Conservation (phyloP, 768 basidiomycete species). For the Cytidiella melzeri region DNA sequence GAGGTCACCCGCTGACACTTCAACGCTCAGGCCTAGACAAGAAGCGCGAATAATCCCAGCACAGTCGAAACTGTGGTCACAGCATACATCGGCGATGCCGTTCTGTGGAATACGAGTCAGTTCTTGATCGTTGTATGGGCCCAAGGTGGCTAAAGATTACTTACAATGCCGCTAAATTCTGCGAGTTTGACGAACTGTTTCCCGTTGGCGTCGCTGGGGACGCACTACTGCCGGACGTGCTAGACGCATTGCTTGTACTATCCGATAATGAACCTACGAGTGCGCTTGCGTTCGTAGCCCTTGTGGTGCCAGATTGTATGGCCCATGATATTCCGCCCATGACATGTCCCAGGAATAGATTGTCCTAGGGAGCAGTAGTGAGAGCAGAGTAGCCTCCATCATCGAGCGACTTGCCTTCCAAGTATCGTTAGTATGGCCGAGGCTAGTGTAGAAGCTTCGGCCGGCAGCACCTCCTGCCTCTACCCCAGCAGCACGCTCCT, state of each 20-base stretch:
- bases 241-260: constrained; percentile 2
- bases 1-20: too few relatives aligned
- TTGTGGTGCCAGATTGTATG: constrained; percentile 63
- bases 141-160: too few relatives aligned
- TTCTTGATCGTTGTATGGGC: too few relatives aligned
- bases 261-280: constrained; percentile 41
- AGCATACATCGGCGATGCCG: neutral
- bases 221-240: neutral
- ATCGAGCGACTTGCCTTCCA: constrained; percentile 50
- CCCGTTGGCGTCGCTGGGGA: neutral
- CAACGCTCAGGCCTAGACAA: too few relatives aligned
- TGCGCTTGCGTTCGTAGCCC: constrained; percentile 54
- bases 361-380: constrained; percentile 38
- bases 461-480: constrained; percentile 46
- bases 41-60: neutral
- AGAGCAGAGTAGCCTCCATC: neutral
- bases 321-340: constrained; percentile 72
- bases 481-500: constrained; percentile 66
- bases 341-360: constrained; percentile 65
- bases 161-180: neutral
- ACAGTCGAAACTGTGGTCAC: neutral
- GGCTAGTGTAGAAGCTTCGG: constrained; percentile 77
- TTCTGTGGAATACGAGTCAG: neutral
- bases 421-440: constrained; percentile 75
- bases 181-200: neutral